These are phyloP conservation scores for Zygotorulaspora sp. DNA, from an alignment of 805 yeast species.

Conservation along the genomic window DNA sequence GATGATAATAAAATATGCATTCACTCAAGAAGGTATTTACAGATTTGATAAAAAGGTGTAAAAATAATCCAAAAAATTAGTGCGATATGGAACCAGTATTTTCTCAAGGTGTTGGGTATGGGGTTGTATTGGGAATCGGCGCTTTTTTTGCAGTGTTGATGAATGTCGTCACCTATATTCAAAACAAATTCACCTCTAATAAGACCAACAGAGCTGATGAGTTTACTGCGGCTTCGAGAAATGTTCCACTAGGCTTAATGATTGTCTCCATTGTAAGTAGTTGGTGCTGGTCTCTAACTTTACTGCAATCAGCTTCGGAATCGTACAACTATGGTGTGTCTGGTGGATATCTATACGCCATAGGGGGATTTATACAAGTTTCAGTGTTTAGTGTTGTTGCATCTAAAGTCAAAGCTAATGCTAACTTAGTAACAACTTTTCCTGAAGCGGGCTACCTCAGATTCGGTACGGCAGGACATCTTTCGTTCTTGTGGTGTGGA, in stretches of 20 bases:
- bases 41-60: no score
- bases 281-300: slow-evolving; percentile 38
- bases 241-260: slow-evolving; percentile 41
- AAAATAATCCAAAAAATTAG: neutral
- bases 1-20: no score
- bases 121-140: slow-evolving; percentile 37
- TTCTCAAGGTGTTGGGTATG: slow-evolving; percentile 31
- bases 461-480: slow-evolving; percentile 40
- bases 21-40: no score
- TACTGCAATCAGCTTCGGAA: slow-evolving; percentile 32
- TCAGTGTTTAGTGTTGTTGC: slow-evolving; percentile 38
- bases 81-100: slow-evolving; percentile 15
- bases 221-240: slow-evolving; percentile 44
- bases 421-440: slow-evolving; percentile 39
- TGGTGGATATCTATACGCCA: slow-evolving; percentile 32
- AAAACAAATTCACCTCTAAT: slow-evolving; percentile 34
- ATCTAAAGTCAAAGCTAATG: slow-evolving; percentile 37
- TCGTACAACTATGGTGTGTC: slow-evolving; percentile 33
- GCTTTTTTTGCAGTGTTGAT: slow-evolving; percentile 43
- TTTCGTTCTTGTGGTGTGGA: slow-evolving; percentile 38
- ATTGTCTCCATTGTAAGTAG: slow-evolving; percentile 43
- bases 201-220: slow-evolving; percentile 36
- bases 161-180: slow-evolving; percentile 38
- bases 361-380: slow-evolving; percentile 30
- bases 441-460: slow-evolving; percentile 41